These are phyloP conservation scores for Kuraishia ogatae DNA, from an alignment of 805 yeast genomes.

Conservation along the genomic window DNA sequence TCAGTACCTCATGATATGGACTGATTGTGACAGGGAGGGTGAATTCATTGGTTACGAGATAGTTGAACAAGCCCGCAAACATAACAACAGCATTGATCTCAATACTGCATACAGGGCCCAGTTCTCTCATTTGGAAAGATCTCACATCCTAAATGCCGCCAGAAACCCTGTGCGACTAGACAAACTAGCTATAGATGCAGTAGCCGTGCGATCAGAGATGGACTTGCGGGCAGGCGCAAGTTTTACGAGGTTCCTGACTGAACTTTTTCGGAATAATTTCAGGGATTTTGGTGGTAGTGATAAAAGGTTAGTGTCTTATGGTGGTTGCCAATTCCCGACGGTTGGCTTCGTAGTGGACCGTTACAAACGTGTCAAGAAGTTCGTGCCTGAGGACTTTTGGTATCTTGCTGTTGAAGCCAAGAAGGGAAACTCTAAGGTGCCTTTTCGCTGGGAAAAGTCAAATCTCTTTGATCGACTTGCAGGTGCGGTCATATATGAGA, in stretches of 20 bases:
- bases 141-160: constrained; percentile 73
- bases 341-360: constrained; percentile 94
- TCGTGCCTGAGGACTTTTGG: constrained; percentile 80
- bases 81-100: constrained; percentile 35
- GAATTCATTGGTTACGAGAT: constrained; percentile 88
- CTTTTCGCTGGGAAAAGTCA: constrained; percentile 65
- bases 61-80: constrained; percentile 52
- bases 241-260: constrained; percentile 74
- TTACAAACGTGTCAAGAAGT: constrained; percentile 62
- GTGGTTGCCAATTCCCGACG: constrained; percentile 94
- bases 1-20: constrained; percentile 81
- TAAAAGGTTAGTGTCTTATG: constrained; percentile 54
- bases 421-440: constrained; percentile 29
- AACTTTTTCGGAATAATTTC: constrained; percentile 30
- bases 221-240: constrained; percentile 87
- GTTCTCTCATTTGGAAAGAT: constrained; percentile 78
- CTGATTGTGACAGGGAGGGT: constrained; percentile 97
- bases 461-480: constrained; percentile 66
- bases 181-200: constrained; percentile 70
- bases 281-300: constrained; percentile 16
- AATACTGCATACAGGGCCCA: constrained; percentile 61
- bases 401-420: constrained; percentile 43
- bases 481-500: constrained; percentile 57
- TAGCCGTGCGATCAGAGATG: constrained; percentile 73
- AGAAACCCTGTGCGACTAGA: constrained; percentile 55